Evolutionary conservation across 495 filamentous ascomycete genomes (phyloP).

Genomic region (Tuber umbilicatum): DNA sequence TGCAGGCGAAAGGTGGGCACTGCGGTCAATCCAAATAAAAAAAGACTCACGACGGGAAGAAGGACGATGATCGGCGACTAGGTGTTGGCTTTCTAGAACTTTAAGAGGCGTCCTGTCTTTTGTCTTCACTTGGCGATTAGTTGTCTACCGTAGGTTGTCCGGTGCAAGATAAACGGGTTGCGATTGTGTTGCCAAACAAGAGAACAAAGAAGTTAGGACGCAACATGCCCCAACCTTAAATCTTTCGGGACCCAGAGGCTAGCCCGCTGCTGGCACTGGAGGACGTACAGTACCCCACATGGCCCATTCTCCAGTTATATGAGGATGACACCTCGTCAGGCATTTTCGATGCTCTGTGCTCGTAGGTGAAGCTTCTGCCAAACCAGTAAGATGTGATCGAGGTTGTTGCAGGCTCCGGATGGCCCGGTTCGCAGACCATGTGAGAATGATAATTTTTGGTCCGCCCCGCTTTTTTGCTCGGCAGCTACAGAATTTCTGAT

Average conservation of each 20-base stretch:
- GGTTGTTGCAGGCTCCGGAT: slow-evolving; percentile 11
- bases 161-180: slow-evolving; percentile 25
- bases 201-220: slow-evolving; percentile 29
- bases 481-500: slow-evolving; percentile 31
- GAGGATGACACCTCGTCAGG: slow-evolving; percentile 16
- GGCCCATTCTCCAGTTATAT: slow-evolving; percentile 18
- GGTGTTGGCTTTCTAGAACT: slow-evolving; percentile 17
- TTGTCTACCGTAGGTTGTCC: slow-evolving; percentile 21
- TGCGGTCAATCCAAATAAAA: slow-evolving; percentile 23
- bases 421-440: slow-evolving; percentile 30
- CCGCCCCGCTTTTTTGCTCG: slow-evolving; percentile 38
- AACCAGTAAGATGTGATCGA: slow-evolving; percentile 21
- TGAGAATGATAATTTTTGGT: slow-evolving; percentile 27
- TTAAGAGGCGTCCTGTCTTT: slow-evolving; percentile 17
- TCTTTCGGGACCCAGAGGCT: slow-evolving; percentile 12
- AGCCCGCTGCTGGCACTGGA: slow-evolving; percentile 4
- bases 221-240: slow-evolving; percentile 34
- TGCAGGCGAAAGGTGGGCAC: slow-evolving; percentile 20
- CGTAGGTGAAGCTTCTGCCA: slow-evolving; percentile 28
- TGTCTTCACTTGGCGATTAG: slow-evolving; percentile 28
- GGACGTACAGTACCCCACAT: slow-evolving; percentile 23
- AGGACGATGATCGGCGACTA: slow-evolving; percentile 33
- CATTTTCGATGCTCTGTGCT: slow-evolving; percentile 19
- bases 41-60: slow-evolving; percentile 19
- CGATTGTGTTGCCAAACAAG: slow-evolving; percentile 23